A percentile compares a stretch with the other conserved stretches of the same genome.
phyloP scores from a whole-genome alignment of 441 rosid genomes.

The Mallotus japonicus region DNA sequence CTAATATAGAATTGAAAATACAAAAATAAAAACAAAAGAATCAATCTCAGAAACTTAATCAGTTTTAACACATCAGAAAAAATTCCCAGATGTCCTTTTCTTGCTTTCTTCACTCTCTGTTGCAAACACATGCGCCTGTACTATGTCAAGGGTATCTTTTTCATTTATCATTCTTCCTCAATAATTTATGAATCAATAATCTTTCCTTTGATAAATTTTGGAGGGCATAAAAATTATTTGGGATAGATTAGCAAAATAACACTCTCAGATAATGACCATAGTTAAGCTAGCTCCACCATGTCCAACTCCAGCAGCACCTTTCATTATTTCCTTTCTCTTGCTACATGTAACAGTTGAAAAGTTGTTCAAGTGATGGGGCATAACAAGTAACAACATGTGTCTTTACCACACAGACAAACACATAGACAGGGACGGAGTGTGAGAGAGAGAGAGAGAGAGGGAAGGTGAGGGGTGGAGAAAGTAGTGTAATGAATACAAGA shows the following conservation, averaged over 20 bases:
- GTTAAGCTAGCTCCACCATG: too few relatives aligned
- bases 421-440: too few relatives aligned
- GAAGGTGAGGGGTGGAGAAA: too few relatives aligned
- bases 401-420: too few relatives aligned
- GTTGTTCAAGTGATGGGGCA: too few relatives aligned
- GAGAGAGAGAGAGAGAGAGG: too few relatives aligned
- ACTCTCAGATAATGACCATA: not conserved
- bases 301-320: too few relatives aligned
- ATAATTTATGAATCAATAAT: not conserved
- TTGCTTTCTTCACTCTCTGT: not conserved
- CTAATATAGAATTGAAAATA: not conserved
- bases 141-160: not conserved
- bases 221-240: not conserved
- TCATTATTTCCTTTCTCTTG: too few relatives aligned
- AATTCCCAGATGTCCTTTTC: not conserved
- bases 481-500: too few relatives aligned
- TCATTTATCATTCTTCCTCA: not conserved
- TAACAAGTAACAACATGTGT: too few relatives aligned
- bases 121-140: not conserved
- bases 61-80: not conserved
- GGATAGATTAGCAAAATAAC: not conserved
- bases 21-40: not conserved
- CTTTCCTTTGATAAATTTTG: not conserved
- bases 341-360: too few relatives aligned
- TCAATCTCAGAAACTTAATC: not conserved